Evolutionary conservation across 108 stramenopile species (phyloP), one percentile per base, ranked within the genome.

Genomic region (Parmales sp.): DNA sequence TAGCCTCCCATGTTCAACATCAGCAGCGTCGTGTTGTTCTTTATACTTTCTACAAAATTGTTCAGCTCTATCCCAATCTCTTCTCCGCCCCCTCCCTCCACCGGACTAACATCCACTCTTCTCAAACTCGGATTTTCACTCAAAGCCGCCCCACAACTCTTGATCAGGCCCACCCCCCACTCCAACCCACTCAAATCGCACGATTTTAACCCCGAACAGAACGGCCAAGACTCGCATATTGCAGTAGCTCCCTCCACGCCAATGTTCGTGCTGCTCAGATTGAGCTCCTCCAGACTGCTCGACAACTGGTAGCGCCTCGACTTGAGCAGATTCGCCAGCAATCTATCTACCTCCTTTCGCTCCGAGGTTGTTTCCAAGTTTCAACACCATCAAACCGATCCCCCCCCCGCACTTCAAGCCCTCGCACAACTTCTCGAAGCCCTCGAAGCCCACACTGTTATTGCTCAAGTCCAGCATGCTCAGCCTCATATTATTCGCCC

Each of bases 161-260:
- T 60, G 54, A 43, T 8, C 13, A 13, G 7, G 7, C 41, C 11
- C 41, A 11, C 41, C 41, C 13, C 41, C 11, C 13, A 43, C 41
- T 8, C 8, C 13, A 8, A 43, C 41, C 13, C 41, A 8, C 13
- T 43, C 41, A 16, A 43, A 43, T 43, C 8, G 0, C 49, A 60
- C 2, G 54, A 28, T 16, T 20, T 23, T 4, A 60, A 34, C 26
- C 13, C 54, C 4, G 54, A 60, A 34, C 54, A 60, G 16, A 19
- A 34, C 3, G 54, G n/a, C 54, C 54, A 60, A 28, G 54, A 28
- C 54, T 60, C 54, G 54, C 54, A 60, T 34, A 60, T 60, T 31
- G 54, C 54, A 28, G 26, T 60, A 34, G 54, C 54, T 0, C 54
- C 54, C 49, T 50, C n/a, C n/a, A n/a, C n/a, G n/a, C n/a, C n/a